Conservation (phyloP, 129 eudicot genomes). For the Kitagawia praeruptora region DNA sequence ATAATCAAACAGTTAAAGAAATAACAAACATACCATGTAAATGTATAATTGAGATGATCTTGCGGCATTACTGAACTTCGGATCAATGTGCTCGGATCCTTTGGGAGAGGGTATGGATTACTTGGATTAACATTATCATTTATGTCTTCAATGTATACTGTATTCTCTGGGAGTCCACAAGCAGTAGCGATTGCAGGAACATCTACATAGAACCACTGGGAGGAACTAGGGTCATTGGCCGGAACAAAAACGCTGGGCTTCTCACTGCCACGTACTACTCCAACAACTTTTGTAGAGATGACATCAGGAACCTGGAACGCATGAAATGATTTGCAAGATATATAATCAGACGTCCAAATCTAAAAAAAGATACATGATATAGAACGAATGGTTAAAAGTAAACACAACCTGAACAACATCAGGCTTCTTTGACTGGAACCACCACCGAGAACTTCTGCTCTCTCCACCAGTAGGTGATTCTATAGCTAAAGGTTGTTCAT, state of each 20-base stretch:
- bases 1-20: slow-evolving; percentile 9
- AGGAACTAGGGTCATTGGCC: slow-evolving; percentile 63
- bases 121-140: slow-evolving; percentile 67
- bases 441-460: slow-evolving; percentile 50
- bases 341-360: not conserved
- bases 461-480: slow-evolving; percentile 33
- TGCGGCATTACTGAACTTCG: slow-evolving; percentile 94
- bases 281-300: slow-evolving; percentile 52
- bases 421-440: slow-evolving; percentile 54
- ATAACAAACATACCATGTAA: slow-evolving; percentile 59
- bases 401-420: slow-evolving; percentile 34
- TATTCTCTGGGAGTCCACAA: slow-evolving; percentile 71
- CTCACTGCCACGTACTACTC: slow-evolving; percentile 90
- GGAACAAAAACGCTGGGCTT: slow-evolving; percentile 93
- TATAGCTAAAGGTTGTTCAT: slow-evolving; percentile 19
- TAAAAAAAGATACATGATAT: slow-evolving; percentile 2
- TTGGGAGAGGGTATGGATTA: slow-evolving; percentile 84
- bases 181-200: slow-evolving; percentile 58
- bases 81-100: slow-evolving; percentile 57
- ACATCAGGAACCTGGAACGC: slow-evolving; percentile 35
- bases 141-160: slow-evolving; percentile 71
- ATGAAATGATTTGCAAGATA: slow-evolving; percentile 6
- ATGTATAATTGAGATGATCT: slow-evolving; percentile 84
- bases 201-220: slow-evolving; percentile 92
- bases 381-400: not conserved